These are phyloP conservation scores for Quercus suber DNA, from an alignment of 306 rosid species.

Conservation along the genomic window DNA sequence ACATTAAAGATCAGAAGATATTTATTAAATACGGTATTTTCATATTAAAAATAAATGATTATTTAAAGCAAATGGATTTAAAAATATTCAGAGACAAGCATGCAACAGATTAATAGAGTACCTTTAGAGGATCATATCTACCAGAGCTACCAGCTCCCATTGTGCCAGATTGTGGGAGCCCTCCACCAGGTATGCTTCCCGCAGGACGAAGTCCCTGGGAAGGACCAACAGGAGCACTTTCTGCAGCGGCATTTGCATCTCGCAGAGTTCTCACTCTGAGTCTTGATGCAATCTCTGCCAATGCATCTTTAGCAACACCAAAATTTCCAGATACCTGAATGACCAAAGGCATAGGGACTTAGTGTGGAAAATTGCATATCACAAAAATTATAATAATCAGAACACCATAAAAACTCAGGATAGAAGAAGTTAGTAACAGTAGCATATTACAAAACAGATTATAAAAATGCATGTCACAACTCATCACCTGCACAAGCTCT, in stretches of 20 bases:
- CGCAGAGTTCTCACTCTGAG: conserved; percentile 35
- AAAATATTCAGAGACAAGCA: not conserved
- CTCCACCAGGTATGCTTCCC: conserved; percentile 17
- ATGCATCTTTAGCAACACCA: conserved; percentile 30
- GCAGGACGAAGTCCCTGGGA: conserved; percentile 9
- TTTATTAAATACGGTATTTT: not conserved
- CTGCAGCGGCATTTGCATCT: conserved; percentile 33
- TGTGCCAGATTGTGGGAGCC: conserved; percentile 20
- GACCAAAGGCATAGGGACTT: not conserved
- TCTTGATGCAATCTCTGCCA: conserved; percentile 42
- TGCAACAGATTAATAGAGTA: not conserved
- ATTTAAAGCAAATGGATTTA: not conserved
- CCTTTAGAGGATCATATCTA: conserved; percentile 30
- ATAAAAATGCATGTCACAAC: conserved; percentile 1
- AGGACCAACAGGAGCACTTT: conserved; percentile 20
- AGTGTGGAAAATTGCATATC: not conserved
- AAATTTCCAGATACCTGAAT: conserved; percentile 31
- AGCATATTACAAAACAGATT: not conserved
- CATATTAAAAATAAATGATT: not conserved
- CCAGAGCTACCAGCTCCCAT: conserved; percentile 26
- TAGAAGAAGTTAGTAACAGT: not conserved
- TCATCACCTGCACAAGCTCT: conserved; percentile 31
- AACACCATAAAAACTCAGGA: too few species aligned
- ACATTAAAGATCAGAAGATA: not conserved
- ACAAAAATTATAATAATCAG: not conserved